Evolutionary conservation across 106 monocot genomes (phyloP).

Genomic region (Gastrodia elata): DNA sequence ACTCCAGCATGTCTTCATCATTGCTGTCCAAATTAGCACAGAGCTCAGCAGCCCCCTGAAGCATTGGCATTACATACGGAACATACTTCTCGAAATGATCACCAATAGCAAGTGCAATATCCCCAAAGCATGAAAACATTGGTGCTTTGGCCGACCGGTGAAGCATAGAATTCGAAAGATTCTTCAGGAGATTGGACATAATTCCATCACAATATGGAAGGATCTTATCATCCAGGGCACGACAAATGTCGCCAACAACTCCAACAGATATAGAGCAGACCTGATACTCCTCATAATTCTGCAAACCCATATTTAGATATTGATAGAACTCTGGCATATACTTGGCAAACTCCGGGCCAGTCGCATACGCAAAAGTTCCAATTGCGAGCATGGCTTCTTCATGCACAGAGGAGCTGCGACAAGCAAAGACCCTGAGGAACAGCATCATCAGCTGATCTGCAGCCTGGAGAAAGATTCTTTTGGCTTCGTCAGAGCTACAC

Average conservation of each 20-base stretch:
- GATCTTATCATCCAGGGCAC: slow-evolving; percentile 20
- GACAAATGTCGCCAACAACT: slow-evolving; percentile 20
- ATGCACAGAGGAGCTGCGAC: slow-evolving; percentile 18
- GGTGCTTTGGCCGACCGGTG: slow-evolving; percentile 22
- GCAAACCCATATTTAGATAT: slow-evolving; percentile 23
- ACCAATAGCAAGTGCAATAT: slow-evolving; percentile 22
- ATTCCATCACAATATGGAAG: slow-evolving; percentile 24
- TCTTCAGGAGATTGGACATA: slow-evolving; percentile 22
- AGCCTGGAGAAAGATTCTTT: slow-evolving; percentile 17
- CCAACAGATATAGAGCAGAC: slow-evolving; percentile 26
- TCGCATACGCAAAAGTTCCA: slow-evolving; percentile 20
- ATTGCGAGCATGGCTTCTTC: slow-evolving; percentile 31
- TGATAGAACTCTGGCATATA: slow-evolving; percentile 19
- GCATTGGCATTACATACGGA: slow-evolving; percentile 15
- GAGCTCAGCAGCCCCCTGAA: slow-evolving; percentile 18
- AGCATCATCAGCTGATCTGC: slow-evolving; percentile 20
- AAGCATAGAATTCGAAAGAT: slow-evolving; percentile 17
- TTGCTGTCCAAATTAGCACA: slow-evolving; percentile 21
- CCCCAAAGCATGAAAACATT: slow-evolving; percentile 24
- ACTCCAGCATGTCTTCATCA: slow-evolving; percentile 78
- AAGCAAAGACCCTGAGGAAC: slow-evolving; percentile 21
- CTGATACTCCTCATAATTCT: slow-evolving; percentile 25
- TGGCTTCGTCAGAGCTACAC: slow-evolving; percentile 12
- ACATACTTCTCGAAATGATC: slow-evolving; percentile 27
- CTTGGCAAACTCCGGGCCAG: slow-evolving; percentile 18